Percentiles rank a stretch among this genome's conserved stretches.
Evolutionary conservation across 2,329 filamentous ascomycete genomes (phyloP).

Genomic region (Pseudogymnoascus destructans): DNA sequence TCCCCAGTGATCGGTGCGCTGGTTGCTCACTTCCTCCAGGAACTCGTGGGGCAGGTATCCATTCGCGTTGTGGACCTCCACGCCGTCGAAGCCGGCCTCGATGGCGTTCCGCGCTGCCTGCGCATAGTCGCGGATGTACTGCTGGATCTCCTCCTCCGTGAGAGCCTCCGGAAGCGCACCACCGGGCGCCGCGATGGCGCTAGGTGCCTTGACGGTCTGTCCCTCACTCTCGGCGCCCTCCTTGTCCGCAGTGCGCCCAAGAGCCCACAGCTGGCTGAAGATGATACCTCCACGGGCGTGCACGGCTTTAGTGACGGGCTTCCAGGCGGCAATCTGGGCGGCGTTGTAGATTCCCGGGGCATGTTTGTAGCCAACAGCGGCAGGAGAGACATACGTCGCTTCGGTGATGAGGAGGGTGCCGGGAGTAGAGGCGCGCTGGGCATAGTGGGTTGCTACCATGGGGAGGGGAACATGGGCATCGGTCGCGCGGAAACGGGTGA

Average conservation of each 20-base stretch:
- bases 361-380: conserved; percentile 35
- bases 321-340: conserved; percentile 43
- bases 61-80: conserved; percentile 33
- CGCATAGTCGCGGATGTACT: conserved; percentile 30
- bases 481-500: conserved; percentile 38
- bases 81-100: conserved; percentile 41
- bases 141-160: conserved; percentile 28
- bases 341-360: conserved; percentile 42
- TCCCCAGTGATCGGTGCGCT: conserved; percentile 38
- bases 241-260: conserved; percentile 34
- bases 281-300: conserved; percentile 45
- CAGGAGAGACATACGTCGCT: conserved; percentile 35
- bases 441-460: conserved; percentile 36
- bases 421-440: conserved; percentile 34
- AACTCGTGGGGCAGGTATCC: conserved; percentile 45
- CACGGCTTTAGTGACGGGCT: conserved; percentile 42
- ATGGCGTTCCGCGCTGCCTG: conserved; percentile 33
- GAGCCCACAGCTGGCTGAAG: conserved; percentile 46
- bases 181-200: conserved; percentile 16
- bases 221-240: conserved; percentile 17
- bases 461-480: conserved; percentile 32
- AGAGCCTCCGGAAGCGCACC: conserved; percentile 24
- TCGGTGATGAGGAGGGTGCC: conserved; percentile 45
- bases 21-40: conserved; percentile 40
- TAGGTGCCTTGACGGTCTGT: conserved; percentile 13